Conservation (phyloP, 129 eudicot species). For the Chrysanthemum makinoi region DNA sequence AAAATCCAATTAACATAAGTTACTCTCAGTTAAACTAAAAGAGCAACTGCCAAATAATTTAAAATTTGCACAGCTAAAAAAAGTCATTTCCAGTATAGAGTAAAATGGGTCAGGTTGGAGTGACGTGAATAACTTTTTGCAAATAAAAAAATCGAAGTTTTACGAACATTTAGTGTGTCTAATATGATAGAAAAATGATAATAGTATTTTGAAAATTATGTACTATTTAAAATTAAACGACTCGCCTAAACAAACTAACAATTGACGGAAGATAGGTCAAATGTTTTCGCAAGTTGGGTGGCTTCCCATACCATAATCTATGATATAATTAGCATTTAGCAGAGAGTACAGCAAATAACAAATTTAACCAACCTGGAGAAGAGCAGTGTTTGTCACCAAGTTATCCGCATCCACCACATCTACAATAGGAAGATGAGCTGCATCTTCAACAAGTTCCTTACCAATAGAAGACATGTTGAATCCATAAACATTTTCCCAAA, state of each 20-base stretch:
- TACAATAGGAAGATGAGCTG: slow-evolving; percentile 72
- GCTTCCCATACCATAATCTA: background rate
- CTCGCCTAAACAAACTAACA: background rate
- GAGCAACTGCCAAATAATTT: no score
- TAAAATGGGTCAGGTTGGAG: no score
- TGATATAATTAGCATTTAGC: background rate
- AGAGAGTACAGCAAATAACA: background rate
- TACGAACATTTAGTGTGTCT: background rate
- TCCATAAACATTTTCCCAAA: slow-evolving; percentile 95
- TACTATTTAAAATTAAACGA: no score
- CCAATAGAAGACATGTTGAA: slow-evolving; percentile 85
- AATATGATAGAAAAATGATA: background rate
- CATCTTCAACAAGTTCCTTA: slow-evolving; percentile 75
- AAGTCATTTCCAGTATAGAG: no score
- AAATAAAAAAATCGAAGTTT: no score
- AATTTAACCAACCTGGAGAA: slow-evolving; percentile 63
- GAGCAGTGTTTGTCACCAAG: slow-evolving; percentile 62
- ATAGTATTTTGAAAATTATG: no score
- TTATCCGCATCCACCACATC: slow-evolving; percentile 71
- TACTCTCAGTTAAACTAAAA: no score
- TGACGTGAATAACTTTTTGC: no score
- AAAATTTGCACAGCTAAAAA: no score
- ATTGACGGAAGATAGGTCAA: background rate
- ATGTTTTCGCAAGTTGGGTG: background rate
- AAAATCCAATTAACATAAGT: background rate